phyloP scores from a whole-genome alignment of 2,329 filamentous ascomycete species.

The Cordyceps javanica region DNA sequence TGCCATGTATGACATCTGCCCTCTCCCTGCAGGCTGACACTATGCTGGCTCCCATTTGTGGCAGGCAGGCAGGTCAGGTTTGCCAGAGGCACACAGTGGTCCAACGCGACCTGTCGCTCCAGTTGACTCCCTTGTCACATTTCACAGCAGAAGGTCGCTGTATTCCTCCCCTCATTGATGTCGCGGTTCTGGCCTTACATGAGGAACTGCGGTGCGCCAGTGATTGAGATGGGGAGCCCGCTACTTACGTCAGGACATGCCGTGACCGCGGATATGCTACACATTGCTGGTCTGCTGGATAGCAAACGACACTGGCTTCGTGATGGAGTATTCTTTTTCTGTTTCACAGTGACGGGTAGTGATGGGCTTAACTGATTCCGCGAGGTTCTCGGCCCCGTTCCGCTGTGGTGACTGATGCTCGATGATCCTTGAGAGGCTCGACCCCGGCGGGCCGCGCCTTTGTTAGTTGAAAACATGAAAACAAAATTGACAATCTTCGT shows the following conservation, averaged over 20 bases:
- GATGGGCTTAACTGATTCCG: not conserved
- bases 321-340: not conserved
- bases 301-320: not conserved
- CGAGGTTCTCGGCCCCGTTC: not conserved
- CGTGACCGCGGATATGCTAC: not conserved
- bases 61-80: not conserved
- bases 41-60: not conserved
- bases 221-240: not conserved
- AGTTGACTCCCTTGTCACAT: not conserved
- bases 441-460: too few relatives aligned
- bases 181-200: not conserved
- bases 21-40: not conserved
- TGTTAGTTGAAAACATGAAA: too few relatives aligned
- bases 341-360: not conserved
- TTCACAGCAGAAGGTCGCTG: not conserved
- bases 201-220: not conserved
- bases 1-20: not conserved
- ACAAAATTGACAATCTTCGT: not conserved
- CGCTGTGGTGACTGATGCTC: not conserved
- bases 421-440: not conserved
- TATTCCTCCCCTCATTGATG: too few relatives aligned
- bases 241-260: not conserved
- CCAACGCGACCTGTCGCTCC: not conserved
- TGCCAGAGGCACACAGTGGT: not conserved
- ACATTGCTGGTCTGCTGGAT: not conserved